Conservation (phyloP, 768 basidiomycete species). For the Pulveroboletus ravenelii region DNA sequence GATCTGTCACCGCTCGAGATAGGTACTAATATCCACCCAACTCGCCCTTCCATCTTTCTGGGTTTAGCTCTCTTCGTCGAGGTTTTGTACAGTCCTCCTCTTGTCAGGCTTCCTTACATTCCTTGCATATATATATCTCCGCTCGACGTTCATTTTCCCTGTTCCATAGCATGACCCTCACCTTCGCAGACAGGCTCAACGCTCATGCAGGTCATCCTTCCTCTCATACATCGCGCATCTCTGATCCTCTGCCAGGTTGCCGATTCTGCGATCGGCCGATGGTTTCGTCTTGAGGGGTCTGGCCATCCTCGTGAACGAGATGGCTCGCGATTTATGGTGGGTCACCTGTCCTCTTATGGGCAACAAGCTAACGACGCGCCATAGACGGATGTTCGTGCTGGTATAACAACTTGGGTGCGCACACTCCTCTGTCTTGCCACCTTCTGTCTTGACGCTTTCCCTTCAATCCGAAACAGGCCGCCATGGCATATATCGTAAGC, state of each 20-base stretch:
- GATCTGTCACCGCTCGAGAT: constrained; percentile 11
- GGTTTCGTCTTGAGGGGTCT: constrained; percentile 71
- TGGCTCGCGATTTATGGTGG: constrained; percentile 59
- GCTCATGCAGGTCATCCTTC: constrained; percentile 30
- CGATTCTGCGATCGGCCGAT: constrained; percentile 46
- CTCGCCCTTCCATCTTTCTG: not conserved
- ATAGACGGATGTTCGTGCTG: constrained; percentile 75
- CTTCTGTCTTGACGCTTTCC: constrained; percentile 1
- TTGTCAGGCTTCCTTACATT: constrained; percentile 5
- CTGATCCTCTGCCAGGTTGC: constrained; percentile 32
- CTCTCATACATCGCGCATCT: not conserved
- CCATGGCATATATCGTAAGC: constrained; percentile 81
- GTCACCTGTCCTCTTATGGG: constrained; percentile 12
- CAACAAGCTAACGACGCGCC: constrained; percentile 4
- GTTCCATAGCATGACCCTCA: constrained; percentile 32
- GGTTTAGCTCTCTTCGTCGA: constrained; percentile 5
- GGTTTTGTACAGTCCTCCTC: not conserved
- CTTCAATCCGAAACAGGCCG: constrained; percentile 40
- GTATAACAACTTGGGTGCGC: constrained; percentile 76
- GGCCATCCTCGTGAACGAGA: constrained; percentile 57
- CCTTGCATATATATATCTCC: constrained; percentile 18
- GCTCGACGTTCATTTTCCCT: constrained; percentile 17
- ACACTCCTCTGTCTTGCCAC: not conserved
- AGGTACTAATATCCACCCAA: constrained; percentile 6
- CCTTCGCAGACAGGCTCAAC: constrained; percentile 39